Evolutionary conservation across 2,329 filamentous ascomycete species (phyloP), one percentile per base, ranked within the genome.

Genomic region (Drechslerella dactyloides): DNA sequence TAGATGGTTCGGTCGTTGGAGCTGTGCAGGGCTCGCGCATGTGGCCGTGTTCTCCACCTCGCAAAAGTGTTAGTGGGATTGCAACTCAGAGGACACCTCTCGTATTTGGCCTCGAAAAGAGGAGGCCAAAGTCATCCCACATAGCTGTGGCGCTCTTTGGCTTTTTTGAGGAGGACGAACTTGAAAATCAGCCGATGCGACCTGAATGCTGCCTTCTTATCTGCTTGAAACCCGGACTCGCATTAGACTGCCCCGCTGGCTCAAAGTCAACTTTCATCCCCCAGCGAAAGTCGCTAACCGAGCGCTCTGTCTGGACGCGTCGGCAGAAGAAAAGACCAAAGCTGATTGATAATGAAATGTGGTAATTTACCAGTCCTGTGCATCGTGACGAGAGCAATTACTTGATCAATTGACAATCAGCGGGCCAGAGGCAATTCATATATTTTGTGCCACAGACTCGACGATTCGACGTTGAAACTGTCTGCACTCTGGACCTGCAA

Each of bases 171-270:
- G 58, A 54, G 52, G 63, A 55, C 40, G 53, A 69, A 19, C n/a
- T 27, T 54, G 24, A 46, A 48, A 59, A 62, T 59, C 58, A 69
- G 58, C 65, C 58, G 65, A 53, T 35, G 52, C 30, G 30, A n/a
- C 40, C 37, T 52, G 52, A 51, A 63, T 33, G 30, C 37, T 21
- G 46, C 54, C 27, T 46, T 19, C 53, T 63, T 62, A 63, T 69
- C 64, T 62, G 51, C 53, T 69, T 62, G 64, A 69, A 69, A 62
- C 64, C 48, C 19, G 44, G 44, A 27, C 64, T 69, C 64, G 57
- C 63, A 52, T 62, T 69, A 44, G 57, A 58, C 52, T 63, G 58
- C 65, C 65, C 58, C 35, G 27, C 65, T 54, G 65, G 58, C 50
- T 54, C 53, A 63, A 58, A 33, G 53, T 63, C 52, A 53, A 57